Conservation (phyloP, 1,139 yeast genomes). For the Hemisphaericaspora subhashii region DNA sequence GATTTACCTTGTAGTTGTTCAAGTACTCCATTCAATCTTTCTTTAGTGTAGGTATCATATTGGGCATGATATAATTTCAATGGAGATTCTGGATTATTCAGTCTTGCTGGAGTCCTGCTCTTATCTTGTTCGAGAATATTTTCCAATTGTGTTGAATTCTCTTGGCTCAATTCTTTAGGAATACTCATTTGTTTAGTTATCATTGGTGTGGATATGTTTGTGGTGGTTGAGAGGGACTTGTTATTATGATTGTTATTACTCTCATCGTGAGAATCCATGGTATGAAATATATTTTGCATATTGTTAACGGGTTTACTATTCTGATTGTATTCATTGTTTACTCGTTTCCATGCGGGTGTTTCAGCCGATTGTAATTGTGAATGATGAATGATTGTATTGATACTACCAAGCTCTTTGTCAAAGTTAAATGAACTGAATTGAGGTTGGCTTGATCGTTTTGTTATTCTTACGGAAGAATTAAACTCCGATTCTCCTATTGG, state of each 20-base stretch:
- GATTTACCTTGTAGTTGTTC: constrained; percentile 26
- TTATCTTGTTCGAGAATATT: constrained; percentile 20
- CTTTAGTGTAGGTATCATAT: constrained; percentile 46
- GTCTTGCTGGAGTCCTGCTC: constrained; percentile 10
- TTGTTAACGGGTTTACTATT: constrained; percentile 29
- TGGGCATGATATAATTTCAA: constrained; percentile 39
- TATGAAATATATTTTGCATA: constrained; percentile 34
- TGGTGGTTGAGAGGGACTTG: constrained; percentile 26
- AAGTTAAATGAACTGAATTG: constrained; percentile 10
- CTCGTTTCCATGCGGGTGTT: constrained; percentile 43
- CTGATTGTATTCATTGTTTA: constrained; percentile 27
- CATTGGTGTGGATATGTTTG: constrained; percentile 39
- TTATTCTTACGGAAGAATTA: constrained; percentile 33
- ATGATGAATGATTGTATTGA: constrained; percentile 40
- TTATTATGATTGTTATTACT: constrained; percentile 11
- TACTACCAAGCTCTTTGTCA: constrained; percentile 25
- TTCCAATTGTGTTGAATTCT: constrained; percentile 17
- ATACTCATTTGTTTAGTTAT: constrained; percentile 8
- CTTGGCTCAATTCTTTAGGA: constrained; percentile 21
- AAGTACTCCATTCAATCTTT: constrained; percentile 33
- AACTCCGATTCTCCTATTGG: constrained; percentile 19
- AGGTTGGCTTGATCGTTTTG: constrained; percentile 18
- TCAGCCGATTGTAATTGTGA: constrained; percentile 21
- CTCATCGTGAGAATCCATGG: constrained; percentile 15
- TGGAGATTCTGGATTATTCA: constrained; percentile 36